Evolutionary conservation across 2,329 filamentous ascomycete species (phyloP).

Genomic region (Xylaria polymorpha): DNA sequence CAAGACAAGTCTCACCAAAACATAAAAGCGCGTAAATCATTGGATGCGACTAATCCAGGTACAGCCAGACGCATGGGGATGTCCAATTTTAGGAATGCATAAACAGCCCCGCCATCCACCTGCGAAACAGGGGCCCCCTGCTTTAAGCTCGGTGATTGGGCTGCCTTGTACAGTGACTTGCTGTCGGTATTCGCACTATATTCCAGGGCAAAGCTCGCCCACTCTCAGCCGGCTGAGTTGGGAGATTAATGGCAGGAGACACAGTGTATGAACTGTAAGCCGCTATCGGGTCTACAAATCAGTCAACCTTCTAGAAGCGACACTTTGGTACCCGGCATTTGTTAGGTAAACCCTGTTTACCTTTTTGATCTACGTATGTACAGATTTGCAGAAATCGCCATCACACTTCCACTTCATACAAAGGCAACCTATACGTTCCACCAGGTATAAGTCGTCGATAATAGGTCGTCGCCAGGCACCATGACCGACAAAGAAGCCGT

Average conservation of each 20-base stretch:
- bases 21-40: conserved; percentile 25
- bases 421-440: background rate
- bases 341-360: background rate
- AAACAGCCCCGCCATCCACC: conserved; percentile 9
- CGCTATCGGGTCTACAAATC: conserved; percentile 1
- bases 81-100: conserved; percentile 37
- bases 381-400: background rate
- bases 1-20: conserved; percentile 31
- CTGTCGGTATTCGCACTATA: background rate
- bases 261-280: conserved; percentile 13
- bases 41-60: conserved; percentile 27
- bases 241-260: background rate
- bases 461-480: background rate
- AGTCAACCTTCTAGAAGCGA: conserved; percentile 9
- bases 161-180: background rate
- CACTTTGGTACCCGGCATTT: background rate
- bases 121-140: conserved; percentile 3
- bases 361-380: too few species aligned
- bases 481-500: conserved; percentile 43
- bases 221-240: background rate
- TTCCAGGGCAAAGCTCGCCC: background rate
- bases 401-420: background rate
- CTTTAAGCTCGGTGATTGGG: conserved; percentile 21
- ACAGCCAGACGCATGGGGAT: conserved; percentile 18
- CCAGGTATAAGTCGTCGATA: background rate